Evolutionary conservation across 805 yeast species (phyloP).

Genomic region (Tetrapisispora arboricola): DNA sequence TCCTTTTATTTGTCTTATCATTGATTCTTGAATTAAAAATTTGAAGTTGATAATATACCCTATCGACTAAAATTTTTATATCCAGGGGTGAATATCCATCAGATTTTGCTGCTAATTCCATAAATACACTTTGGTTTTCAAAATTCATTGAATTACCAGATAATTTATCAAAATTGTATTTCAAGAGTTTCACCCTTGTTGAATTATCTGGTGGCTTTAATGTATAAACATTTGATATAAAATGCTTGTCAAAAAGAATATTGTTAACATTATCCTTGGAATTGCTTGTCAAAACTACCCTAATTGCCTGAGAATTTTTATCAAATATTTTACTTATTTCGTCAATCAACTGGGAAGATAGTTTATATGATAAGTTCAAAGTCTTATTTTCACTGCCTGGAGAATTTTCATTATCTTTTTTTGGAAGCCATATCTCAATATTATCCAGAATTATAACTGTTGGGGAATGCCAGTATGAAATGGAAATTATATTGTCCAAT

Average conservation of each 20-base stretch:
- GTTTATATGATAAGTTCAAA: slow-evolving; percentile 41
- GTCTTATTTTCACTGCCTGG: slow-evolving; percentile 39
- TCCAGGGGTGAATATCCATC: slow-evolving; percentile 90
- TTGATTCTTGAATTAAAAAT: neutral
- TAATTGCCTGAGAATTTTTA: slow-evolving; percentile 33
- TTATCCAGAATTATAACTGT: slow-evolving; percentile 68
- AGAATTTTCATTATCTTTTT: slow-evolving; percentile 28
- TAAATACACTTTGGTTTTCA: slow-evolving; percentile 34
- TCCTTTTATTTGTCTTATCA: neutral
- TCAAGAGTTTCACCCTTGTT: slow-evolving; percentile 41
- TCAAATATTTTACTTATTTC: slow-evolving; percentile 32
- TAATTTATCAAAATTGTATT: slow-evolving; percentile 32
- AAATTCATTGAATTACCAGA: slow-evolving; percentile 19
- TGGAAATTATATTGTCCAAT: slow-evolving; percentile 34
- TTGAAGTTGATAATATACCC: slow-evolving; percentile 46
- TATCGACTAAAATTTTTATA: slow-evolving; percentile 56
- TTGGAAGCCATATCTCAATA: slow-evolving; percentile 56
- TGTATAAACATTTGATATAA: slow-evolving; percentile 51
- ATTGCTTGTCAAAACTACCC: slow-evolving; percentile 51
- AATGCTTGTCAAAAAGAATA: slow-evolving; percentile 52
- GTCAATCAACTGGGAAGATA: slow-evolving; percentile 50
- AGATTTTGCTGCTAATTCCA: slow-evolving; percentile 55
- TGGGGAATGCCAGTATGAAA: slow-evolving; percentile 69
- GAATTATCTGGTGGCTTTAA: slow-evolving; percentile 62
- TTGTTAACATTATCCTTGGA: slow-evolving; percentile 58